phyloP scores from a whole-genome alignment of 169 alveolate species.

The Cryptosporidium tyzzeri region DNA sequence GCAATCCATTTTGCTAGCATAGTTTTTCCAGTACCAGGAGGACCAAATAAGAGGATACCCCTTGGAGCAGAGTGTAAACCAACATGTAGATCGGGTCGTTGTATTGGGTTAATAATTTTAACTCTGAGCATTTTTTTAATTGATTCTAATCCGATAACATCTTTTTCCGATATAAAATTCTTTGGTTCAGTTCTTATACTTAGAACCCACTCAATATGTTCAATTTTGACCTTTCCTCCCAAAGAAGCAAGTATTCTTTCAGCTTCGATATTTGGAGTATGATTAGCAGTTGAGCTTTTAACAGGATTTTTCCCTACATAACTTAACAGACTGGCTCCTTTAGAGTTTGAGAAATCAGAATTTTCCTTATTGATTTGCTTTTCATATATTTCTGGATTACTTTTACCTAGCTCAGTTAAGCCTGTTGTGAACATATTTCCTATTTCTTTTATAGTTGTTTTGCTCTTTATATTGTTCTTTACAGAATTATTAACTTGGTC shows the following conservation, averaged over 20 bases:
- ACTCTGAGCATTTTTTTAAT: conserved; percentile 84
- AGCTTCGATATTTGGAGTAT: conserved; percentile 1
- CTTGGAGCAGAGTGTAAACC: conserved; percentile 90
- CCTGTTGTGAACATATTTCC: conserved; percentile 39
- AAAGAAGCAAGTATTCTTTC: conserved; percentile 7
- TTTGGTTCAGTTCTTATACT: conserved; percentile 74
- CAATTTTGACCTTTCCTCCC: conserved; percentile 30
- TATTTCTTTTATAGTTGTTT: not conserved
- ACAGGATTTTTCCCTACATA: not conserved
- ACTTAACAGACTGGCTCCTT: conserved; percentile 7
- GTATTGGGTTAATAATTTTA: conserved; percentile 87
- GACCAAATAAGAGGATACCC: conserved; percentile 89
- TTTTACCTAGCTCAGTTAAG: conserved; percentile 20
- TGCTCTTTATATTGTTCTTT: not conserved
- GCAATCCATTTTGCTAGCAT: conserved; percentile 94
- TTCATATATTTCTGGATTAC: conserved; percentile 28
- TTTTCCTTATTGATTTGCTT: conserved; percentile 44
- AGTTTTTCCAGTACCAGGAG: conserved; percentile 92
- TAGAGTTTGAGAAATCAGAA: not conserved
- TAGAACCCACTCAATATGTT: conserved; percentile 68
- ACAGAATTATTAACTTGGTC: not conserved
- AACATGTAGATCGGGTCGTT: conserved; percentile 88
- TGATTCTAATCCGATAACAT: conserved; percentile 38
- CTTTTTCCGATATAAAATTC: conserved; percentile 48
- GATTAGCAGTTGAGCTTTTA: not conserved